Conservation (phyloP, 768 basidiomycete genomes). For the Boletus insuetus region DNA sequence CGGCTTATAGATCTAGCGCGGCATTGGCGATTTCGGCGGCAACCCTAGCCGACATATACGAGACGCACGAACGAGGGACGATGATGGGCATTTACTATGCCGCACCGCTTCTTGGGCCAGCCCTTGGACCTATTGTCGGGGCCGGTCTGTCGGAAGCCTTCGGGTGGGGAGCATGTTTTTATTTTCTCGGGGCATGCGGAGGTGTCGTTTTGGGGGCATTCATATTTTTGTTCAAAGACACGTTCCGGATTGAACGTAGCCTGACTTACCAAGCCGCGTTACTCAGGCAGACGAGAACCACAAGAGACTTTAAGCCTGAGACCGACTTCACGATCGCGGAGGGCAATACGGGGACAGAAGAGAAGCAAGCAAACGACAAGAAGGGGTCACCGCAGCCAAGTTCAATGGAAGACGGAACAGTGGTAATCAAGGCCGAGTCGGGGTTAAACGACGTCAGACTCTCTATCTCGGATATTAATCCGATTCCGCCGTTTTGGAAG, state of each 20-base stretch:
- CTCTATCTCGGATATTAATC: constrained; percentile 72
- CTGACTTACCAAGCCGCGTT: constrained; percentile 72
- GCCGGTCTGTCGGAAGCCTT: constrained; percentile 64
- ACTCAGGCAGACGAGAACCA: constrained; percentile 38
- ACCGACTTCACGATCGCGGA: constrained; percentile 19
- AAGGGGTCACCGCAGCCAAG: constrained; percentile 8
- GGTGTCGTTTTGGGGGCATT: constrained; percentile 55
- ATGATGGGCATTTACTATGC: constrained; percentile 83
- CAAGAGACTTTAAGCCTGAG: constrained; percentile 18
- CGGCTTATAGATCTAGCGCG: constrained; percentile 51
- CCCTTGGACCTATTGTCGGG: constrained; percentile 70
- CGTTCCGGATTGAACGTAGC: constrained; percentile 81
- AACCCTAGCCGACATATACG: constrained; percentile 76
- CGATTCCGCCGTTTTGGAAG: constrained; percentile 56
- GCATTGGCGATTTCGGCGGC: constrained; percentile 73
- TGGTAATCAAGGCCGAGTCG: constrained; percentile 11
- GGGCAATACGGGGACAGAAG: constrained; percentile 4
- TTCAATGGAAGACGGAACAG: constrained; percentile 24
- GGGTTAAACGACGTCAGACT: constrained; percentile 42
- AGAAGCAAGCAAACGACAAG: constrained; percentile 15
- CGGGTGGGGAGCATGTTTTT: constrained; percentile 81
- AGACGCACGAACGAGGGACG: constrained; percentile 68
- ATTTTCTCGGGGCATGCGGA: constrained; percentile 70
- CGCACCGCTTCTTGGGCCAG: constrained; percentile 73
- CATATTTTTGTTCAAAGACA: constrained; percentile 72